Evolutionary conservation across 2,329 filamentous ascomycete species (phyloP), one percentile per base, ranked within the genome.

Genomic region (Zalaria obscura): DNA sequence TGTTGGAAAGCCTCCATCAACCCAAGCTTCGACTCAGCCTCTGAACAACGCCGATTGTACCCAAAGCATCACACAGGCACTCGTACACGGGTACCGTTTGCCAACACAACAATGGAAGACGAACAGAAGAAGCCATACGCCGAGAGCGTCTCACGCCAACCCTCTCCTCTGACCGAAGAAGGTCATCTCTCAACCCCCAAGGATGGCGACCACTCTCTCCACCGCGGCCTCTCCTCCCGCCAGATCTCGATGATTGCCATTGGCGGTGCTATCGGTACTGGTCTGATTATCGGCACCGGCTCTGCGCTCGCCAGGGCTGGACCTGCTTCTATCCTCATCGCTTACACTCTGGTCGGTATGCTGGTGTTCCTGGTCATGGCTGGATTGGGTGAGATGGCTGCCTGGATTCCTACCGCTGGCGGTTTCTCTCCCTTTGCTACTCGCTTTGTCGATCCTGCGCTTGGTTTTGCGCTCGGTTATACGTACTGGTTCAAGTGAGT

Each of bases 311-410:
- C 63, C 40, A 65, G 65, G 35, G 62, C 64, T 45, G 66, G 65
- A 29, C 81, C 81, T 39, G 80, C 66, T 18, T 75, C 79, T 6
- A 75, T 85, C 56, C 69, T 85, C 50, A 80, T 86, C 56, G 78
- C 78, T 6, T 86, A 85, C 62, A 68, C 73, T 32, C 58, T 81
- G 47, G 72, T 84, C 49, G 81, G 81, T 49, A 62, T 80, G 37
- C 62, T 91, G 45, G 84, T 89, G 49, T 91, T 78, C 60, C 65
- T 86, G 35, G 83, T 91, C 50, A 87, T 91, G 82, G 78, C 78
- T 44, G 79, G 75, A 43, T 74, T 91, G 3, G 84, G 83, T 47
- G 83, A 89, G 61, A 91, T 91, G 82, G 82, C 83, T 5, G 75
- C 83, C 40, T 91, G 82, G 81, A 61, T 91, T 29, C 84, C 84